A percentile compares a stretch with the other conserved stretches of the same genome.
Conservation (phyloP, 257 asterid genomes). For the Dorcoceras hygrometricum region DNA sequence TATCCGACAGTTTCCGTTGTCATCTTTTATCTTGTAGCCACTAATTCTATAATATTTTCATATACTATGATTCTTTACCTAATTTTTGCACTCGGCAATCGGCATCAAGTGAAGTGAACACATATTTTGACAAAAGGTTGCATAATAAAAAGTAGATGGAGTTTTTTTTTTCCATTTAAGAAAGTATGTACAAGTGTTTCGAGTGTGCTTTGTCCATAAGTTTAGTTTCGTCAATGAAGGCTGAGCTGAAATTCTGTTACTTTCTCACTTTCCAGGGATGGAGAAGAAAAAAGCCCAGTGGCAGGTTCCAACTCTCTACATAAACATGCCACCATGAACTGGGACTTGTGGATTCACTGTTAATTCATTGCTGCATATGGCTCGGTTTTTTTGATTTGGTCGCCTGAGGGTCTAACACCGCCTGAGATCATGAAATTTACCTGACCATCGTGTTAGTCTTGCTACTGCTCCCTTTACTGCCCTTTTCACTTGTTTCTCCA, state of each 20-base stretch:
- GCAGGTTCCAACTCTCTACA: slow-evolving; percentile 85
- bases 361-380: slow-evolving; percentile 31
- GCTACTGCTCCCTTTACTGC: slow-evolving; percentile 33
- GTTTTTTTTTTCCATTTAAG: no score
- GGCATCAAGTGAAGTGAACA: no score
- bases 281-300: slow-evolving; percentile 73
- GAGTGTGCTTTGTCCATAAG: no score
- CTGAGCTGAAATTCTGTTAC: slow-evolving; percentile 16
- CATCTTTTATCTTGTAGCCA: no score
- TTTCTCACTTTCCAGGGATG: slow-evolving; percentile 55
- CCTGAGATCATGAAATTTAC: slow-evolving; percentile 22
- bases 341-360: slow-evolving; percentile 24
- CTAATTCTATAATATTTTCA: no score
- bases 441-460: slow-evolving; percentile 25
- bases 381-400: slow-evolving; percentile 33
- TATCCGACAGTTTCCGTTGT: no score
- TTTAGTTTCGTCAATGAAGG: slow-evolving; percentile 6
- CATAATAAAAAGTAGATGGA: no score
- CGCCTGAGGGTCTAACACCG: slow-evolving; percentile 33
- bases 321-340: slow-evolving; percentile 31
- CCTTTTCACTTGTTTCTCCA: slow-evolving; percentile 28
- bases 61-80: no score
- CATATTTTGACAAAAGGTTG: no score
- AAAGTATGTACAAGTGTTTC: no score
- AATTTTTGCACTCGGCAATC: no score